Conservation (phyloP, 2,329 filamentous ascomycete genomes). For the Chalaropsis ovoidea region DNA sequence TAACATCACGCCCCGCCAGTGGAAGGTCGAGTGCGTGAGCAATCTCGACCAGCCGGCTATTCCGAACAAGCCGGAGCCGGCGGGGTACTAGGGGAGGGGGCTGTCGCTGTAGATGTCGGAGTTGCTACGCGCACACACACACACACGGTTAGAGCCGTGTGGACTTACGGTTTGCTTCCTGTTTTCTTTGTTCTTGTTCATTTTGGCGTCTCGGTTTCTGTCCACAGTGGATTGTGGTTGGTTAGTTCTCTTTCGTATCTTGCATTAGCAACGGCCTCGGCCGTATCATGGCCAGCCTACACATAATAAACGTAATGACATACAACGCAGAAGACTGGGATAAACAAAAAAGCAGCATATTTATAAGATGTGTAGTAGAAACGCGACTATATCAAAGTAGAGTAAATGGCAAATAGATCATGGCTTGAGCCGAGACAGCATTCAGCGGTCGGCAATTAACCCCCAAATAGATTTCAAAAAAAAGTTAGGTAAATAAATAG, state of each 20-base stretch:
- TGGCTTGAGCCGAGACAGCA: neutral
- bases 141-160: neutral
- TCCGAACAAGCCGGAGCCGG: constrained; percentile 42
- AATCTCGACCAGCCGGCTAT: constrained; percentile 39
- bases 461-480: constrained; percentile 27
- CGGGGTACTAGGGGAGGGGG: constrained; percentile 36
- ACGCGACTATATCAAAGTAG: constrained; percentile 27
- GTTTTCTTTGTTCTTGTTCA: neutral
- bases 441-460: constrained; percentile 20
- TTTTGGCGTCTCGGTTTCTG: neutral
- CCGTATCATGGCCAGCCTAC: neutral
- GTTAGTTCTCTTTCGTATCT: neutral
- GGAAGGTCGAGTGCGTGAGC: constrained; percentile 49
- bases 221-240: neutral
- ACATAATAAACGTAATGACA: neutral
- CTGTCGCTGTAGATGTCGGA: no score
- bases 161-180: neutral
- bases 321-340: neutral
- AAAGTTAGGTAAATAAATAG: constrained; percentile 29
- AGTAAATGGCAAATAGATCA: constrained; percentile 27
- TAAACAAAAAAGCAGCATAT: constrained; percentile 10
- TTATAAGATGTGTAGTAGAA: constrained; percentile 3
- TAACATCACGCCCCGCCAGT: constrained; percentile 73
- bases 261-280: no score
- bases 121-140: neutral